Evolutionary conservation across 148 eudicot species (phyloP), one percentile per base, ranked within the genome.

Genomic region (Chenopodium quinoa): DNA sequence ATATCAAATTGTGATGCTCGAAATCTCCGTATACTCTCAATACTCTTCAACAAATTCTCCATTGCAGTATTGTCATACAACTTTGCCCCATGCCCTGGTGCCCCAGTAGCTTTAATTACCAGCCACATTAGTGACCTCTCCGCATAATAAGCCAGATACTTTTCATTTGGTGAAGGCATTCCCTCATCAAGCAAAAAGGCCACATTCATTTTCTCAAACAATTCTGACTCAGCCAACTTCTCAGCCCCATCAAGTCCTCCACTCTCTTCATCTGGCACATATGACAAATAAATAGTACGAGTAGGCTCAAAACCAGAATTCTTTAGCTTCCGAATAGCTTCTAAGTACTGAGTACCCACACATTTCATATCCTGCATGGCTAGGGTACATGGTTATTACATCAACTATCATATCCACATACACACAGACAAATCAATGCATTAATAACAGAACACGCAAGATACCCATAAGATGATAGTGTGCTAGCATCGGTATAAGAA

Each of bases 21-120:
- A 76, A 89, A 96, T 82, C 94, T 89, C 88, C 88, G 37, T 68
- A 32, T 75, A 78, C 83, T 92, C 88, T 95, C 94, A 60, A 95
- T 86, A 84, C 97, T 95, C 89, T 91, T 92, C 32, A 91, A 77
- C 78, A 94, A 71, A 90, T 94, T 94, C 85, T 94, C 98, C 91
- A 90, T 85, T 9, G 98, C 98, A 71, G 91, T 84, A 54, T 91
- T 91, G 50, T 94, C 98, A 79, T 93, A 94, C 34, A 94, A 88
- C 89, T 92, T 94, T 1, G 98, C 93, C 29, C 98, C 98, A 48
- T 94, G 98, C 23, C 98, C 98, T 62, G 98, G 98, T 60, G 90
- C 89, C n/a, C 98, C 97, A 71, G 82, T 75, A 7, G 98, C 91
- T 88, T 93, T 94, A 71, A 94, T 93, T 75, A 91, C 95, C 83